These are phyloP conservation scores for Paramecium sonneborni DNA, from an alignment of 73 alveolate genomes.

Conservation along the genomic window DNA sequence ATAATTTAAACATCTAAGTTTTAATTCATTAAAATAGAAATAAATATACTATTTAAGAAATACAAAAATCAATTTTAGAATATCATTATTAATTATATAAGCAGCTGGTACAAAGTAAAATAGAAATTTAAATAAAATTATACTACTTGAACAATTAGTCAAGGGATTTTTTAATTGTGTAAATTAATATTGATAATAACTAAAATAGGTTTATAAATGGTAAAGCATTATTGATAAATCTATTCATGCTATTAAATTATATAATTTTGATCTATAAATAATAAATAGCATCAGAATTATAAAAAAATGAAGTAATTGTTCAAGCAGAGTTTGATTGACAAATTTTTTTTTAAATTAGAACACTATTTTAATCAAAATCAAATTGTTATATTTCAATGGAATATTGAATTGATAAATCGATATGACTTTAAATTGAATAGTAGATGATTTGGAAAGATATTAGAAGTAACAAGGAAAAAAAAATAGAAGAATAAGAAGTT, in stretches of 20 bases:
- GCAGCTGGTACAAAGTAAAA: no score
- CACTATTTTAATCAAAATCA: neutral
- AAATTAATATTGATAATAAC: neutral
- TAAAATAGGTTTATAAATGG: neutral
- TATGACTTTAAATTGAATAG: neutral
- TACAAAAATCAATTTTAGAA: no score
- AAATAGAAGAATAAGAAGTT: neutral
- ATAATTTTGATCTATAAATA: neutral
- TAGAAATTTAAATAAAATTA: no score
- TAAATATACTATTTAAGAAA: no score
- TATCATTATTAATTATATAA: no score
- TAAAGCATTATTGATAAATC: neutral
- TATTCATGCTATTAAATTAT: neutral
- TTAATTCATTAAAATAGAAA: no score
- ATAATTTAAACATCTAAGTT: no score
- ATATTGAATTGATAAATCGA: neutral
- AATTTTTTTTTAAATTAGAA: neutral
- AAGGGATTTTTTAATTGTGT: neutral
- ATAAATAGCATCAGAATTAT: neutral
- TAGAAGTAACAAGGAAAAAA: neutral
- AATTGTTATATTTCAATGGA: constrained; percentile 11
- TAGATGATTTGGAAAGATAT: neutral
- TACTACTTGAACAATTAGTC: neutral
- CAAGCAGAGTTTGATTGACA: neutral
- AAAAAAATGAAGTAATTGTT: neutral